Conservation (phyloP, 306 rosid genomes). For the Glycine tomentella region DNA sequence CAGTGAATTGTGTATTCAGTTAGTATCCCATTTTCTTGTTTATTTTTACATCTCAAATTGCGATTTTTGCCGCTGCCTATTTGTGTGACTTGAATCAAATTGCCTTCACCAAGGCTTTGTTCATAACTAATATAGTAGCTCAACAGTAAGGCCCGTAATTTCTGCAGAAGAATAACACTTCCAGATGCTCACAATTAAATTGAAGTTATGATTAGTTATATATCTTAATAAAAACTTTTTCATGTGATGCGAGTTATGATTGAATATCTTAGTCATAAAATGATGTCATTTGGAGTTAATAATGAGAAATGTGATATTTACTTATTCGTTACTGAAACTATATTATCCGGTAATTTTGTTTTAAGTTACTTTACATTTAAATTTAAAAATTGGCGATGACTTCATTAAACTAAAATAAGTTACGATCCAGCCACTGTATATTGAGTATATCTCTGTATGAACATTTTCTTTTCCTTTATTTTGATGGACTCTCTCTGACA, state of each 20-base stretch:
- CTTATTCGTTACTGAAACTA: no score
- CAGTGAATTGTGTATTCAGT: slow-evolving; percentile 5
- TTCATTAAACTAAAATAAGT: no score
- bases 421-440: no score
- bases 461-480: no score
- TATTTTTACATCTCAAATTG: slow-evolving; percentile 6
- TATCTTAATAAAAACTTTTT: neutral
- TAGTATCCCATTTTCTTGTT: slow-evolving; percentile 20
- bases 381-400: no score
- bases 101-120: neutral
- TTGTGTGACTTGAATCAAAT: slow-evolving; percentile 35
- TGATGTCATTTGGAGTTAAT: no score
- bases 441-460: no score
- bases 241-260: neutral
- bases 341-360: no score
- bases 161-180: neutral
- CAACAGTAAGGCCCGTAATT: neutral
- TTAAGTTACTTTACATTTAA: no score
- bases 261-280: no score
- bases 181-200: neutral
- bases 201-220: neutral
- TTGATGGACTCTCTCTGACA: no score
- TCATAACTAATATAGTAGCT: neutral
- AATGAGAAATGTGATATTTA: no score
- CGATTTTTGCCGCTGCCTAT: neutral